Percentiles rank a stretch among this genome's conserved stretches.
Conservation (phyloP, 2,329 filamentous ascomycete species). For the Pseudocercospora fuligena region DNA sequence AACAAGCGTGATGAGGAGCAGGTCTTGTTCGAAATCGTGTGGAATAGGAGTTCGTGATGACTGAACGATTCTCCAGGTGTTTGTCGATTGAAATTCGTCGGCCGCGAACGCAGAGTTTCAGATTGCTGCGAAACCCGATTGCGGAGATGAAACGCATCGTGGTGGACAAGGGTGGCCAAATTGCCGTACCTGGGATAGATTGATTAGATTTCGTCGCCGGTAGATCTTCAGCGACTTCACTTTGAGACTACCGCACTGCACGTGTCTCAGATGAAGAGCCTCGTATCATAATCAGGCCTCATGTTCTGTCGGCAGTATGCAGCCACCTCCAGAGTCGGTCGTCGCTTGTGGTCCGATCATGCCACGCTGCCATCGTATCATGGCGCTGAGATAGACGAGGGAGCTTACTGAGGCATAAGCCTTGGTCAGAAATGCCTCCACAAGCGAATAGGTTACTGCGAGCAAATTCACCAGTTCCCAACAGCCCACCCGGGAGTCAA, state of each 20-base stretch:
- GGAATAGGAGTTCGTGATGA: neutral
- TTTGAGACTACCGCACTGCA: neutral
- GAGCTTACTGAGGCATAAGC: neutral
- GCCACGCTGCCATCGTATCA: neutral
- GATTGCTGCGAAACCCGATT: neutral
- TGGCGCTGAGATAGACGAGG: neutral
- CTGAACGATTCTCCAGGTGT: neutral
- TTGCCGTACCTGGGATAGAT: neutral
- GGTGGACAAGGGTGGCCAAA: neutral
- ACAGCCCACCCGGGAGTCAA: no score
- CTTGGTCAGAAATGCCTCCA: neutral
- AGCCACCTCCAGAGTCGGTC: neutral
- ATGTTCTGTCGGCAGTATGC: neutral
- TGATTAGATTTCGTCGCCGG: neutral
- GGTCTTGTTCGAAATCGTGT: neutral
- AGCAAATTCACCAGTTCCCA: no score
- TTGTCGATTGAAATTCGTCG: neutral
- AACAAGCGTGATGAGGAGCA: neutral
- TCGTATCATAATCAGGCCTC: neutral
- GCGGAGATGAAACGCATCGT: conserved; percentile 1
- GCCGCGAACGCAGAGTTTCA: neutral
- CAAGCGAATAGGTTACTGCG: no score
- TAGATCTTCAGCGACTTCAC: neutral
- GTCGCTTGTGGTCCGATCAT: neutral
- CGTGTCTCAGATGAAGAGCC: neutral